A percentile compares a stretch with the other conserved stretches of the same genome.
phyloP scores from a whole-genome alignment of 2,329 filamentous ascomycete genomes.

The Epichloe brachyelytri region DNA sequence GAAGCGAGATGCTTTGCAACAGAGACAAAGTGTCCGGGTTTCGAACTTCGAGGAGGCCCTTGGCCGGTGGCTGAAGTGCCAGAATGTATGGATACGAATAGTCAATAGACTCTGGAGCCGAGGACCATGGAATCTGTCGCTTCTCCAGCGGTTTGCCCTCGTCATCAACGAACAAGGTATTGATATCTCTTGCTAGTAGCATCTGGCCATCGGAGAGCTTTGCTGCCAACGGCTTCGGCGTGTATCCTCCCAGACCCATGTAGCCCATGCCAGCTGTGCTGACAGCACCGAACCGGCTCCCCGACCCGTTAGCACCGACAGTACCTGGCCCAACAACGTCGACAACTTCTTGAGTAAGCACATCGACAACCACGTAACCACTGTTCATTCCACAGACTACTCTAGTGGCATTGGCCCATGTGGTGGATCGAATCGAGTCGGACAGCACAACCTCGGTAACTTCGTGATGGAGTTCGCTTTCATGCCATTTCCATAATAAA shows the following conservation, averaged over 20 bases:
- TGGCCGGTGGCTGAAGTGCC: slow-evolving; percentile 68
- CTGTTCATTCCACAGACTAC: slow-evolving; percentile 84
- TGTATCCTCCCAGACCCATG: slow-evolving; percentile 85
- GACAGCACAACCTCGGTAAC: slow-evolving; percentile 65
- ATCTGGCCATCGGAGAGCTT: slow-evolving; percentile 73
- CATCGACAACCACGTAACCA: slow-evolving; percentile 81
- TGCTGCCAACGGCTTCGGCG: slow-evolving; percentile 79
- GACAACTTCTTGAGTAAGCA: slow-evolving; percentile 57
- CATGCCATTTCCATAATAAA: slow-evolving; percentile 89
- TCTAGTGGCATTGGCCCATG: slow-evolving; percentile 80
- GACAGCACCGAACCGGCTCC: slow-evolving; percentile 68
- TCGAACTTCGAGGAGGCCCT: slow-evolving; percentile 76
- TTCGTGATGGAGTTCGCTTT: slow-evolving; percentile 71
- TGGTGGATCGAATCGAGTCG: slow-evolving; percentile 76
- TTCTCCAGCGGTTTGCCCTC: slow-evolving; percentile 72
- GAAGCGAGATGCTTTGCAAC: slow-evolving; percentile 71
- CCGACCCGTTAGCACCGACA: slow-evolving; percentile 50
- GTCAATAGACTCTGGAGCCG: slow-evolving; percentile 78
- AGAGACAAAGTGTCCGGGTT: slow-evolving; percentile 88
- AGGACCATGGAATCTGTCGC: slow-evolving; percentile 82
- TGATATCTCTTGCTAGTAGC: slow-evolving; percentile 93
- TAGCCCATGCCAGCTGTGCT: slow-evolving; percentile 87
- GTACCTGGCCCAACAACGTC: slow-evolving; percentile 70
- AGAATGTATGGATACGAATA: slow-evolving; percentile 96
- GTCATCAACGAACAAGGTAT: slow-evolving; percentile 81